These are phyloP conservation scores for Aureobasidium mangrovei DNA, from an alignment of 2,329 filamentous ascomycete genomes.

Conservation along the genomic window DNA sequence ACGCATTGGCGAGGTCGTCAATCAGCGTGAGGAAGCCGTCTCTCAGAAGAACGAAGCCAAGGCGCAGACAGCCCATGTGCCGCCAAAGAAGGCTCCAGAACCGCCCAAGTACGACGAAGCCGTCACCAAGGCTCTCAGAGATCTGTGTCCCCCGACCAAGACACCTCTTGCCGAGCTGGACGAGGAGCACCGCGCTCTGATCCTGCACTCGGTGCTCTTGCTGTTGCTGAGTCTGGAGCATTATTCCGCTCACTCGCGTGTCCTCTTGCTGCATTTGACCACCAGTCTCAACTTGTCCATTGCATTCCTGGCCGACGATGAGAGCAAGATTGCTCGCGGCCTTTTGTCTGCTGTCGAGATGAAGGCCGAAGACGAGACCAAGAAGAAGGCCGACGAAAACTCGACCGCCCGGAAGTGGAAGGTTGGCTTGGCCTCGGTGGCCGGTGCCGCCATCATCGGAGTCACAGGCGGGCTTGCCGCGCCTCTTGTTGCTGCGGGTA, in stretches of 20 bases:
- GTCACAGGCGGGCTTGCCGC: constrained; percentile 72
- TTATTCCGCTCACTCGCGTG: constrained; percentile 30
- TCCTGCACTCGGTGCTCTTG: constrained; percentile 30
- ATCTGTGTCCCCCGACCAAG: constrained; percentile 31
- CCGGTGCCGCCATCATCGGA: constrained; percentile 78
- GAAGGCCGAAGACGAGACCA: constrained; percentile 66
- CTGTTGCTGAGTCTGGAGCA: constrained; percentile 32
- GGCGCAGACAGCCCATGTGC: constrained; percentile 28
- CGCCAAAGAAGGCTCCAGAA: constrained; percentile 15
- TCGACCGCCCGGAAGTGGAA: constrained; percentile 63
- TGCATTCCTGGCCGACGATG: constrained; percentile 26
- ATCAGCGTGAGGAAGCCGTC: constrained; percentile 27
- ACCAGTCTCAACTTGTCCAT: constrained; percentile 27
- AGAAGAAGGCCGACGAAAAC: constrained; percentile 60
- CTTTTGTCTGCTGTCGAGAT: constrained; percentile 71
- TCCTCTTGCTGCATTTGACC: constrained; percentile 27
- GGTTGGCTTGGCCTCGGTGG: constrained; percentile 78
- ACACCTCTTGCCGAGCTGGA: constrained; percentile 29
- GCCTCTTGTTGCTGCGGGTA: constrained; percentile 65
- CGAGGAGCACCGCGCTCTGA: constrained; percentile 27
- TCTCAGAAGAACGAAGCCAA: constrained; percentile 30
- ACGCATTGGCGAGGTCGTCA: constrained; percentile 59
- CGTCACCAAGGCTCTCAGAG: constrained; percentile 23
- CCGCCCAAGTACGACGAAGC: constrained; percentile 21
- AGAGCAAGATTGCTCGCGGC: constrained; percentile 64